These are phyloP conservation scores for Stipa capillata DNA, from an alignment of 176 grass and related monocot species.

Conservation along the genomic window DNA sequence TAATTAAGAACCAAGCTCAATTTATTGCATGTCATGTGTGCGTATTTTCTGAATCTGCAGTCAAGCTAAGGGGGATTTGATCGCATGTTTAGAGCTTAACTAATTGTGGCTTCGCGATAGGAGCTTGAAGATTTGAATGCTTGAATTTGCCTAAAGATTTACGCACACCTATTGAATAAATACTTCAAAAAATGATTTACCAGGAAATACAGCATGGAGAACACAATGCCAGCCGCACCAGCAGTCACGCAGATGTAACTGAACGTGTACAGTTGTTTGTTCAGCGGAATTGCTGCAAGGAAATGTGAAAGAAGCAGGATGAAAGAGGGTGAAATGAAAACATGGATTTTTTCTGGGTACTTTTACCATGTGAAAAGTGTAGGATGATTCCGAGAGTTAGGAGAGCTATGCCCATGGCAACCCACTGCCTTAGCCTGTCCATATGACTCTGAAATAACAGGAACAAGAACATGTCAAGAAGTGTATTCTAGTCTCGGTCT, in stretches of 20 bases:
- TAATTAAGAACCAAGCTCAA: no score
- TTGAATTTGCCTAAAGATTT: not conserved
- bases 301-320: not conserved
- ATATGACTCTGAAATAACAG: conserved; percentile 34
- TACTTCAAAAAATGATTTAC: conserved; percentile 38
- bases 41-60: not conserved
- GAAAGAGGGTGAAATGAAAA: not conserved
- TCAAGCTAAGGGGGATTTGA: not conserved
- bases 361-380: conserved; percentile 58
- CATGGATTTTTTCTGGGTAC: not conserved
- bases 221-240: conserved; percentile 60
- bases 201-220: conserved; percentile 67
- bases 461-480: not conserved
- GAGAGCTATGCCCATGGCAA: conserved; percentile 47
- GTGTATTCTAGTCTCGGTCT: not conserved
- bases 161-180: not conserved
- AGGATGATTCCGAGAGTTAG: conserved; percentile 57
- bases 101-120: not conserved
- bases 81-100: not conserved
- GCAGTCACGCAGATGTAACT: conserved; percentile 87
- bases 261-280: conserved; percentile 87
- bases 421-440: conserved; percentile 65
- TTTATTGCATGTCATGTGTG: not conserved
- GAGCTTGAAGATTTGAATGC: no score
- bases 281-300: conserved; percentile 62